phyloP scores from a whole-genome alignment of 2,329 filamentous ascomycete species.

The Nemania abortiva region DNA sequence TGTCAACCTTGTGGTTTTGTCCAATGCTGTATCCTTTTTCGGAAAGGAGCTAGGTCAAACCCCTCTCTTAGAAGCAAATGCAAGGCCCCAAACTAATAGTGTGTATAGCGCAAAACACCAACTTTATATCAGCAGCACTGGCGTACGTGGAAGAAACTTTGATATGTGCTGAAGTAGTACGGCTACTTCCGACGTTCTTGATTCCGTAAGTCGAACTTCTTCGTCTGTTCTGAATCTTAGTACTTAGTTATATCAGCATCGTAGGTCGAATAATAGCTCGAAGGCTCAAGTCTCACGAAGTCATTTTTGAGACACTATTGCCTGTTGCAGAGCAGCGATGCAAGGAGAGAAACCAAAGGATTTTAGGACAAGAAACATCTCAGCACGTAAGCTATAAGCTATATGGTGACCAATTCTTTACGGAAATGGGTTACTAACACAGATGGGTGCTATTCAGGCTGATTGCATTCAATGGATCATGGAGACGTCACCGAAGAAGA shows the following conservation, averaged over 20 bases:
- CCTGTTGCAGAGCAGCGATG: neutral
- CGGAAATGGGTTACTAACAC: neutral
- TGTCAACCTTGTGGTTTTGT: conserved; percentile 18
- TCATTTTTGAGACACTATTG: neutral
- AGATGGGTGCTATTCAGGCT: neutral
- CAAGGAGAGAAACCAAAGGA: neutral
- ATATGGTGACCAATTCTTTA: neutral
- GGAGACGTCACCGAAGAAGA: conserved; percentile 45
- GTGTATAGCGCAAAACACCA: neutral
- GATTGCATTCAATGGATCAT: conserved; percentile 53
- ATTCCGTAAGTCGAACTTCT: too few relatives aligned
- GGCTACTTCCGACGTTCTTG: conserved; percentile 37
- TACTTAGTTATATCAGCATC: too few relatives aligned
- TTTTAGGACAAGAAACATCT: neutral
- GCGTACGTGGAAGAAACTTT: conserved; percentile 47
- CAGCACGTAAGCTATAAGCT: neutral
- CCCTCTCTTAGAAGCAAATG: neutral
- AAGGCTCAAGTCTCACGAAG: neutral
- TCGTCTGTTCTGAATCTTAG: too few relatives aligned
- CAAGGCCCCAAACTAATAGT: neutral
- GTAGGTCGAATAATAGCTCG: too few relatives aligned
- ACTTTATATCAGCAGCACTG: conserved; percentile 36
- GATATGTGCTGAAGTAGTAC: conserved; percentile 44
- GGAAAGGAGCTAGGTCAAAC: conserved; percentile 36
- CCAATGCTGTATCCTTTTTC: conserved; percentile 38